phyloP scores from a whole-genome alignment of 2,329 filamentous ascomycete species.

The Rachicladosporium sp. region DNA sequence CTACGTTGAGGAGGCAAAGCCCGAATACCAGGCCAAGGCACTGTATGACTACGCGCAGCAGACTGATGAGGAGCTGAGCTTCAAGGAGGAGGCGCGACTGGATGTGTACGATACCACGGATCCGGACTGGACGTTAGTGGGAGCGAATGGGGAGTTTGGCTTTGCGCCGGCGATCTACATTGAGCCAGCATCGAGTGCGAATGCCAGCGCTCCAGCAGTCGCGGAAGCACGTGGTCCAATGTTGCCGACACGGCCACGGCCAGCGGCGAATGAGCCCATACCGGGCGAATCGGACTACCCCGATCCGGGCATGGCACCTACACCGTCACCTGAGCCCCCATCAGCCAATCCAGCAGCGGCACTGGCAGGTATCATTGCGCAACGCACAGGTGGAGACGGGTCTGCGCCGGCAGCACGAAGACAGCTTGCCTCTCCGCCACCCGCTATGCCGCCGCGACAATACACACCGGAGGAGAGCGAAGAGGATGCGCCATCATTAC shows the following conservation, averaged over 20 bases:
- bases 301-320: slow-evolving; percentile 21
- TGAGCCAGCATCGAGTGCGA: slow-evolving; percentile 47
- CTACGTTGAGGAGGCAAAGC: slow-evolving; percentile 75
- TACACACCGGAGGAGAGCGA: slow-evolving; percentile 58
- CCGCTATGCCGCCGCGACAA: slow-evolving; percentile 40
- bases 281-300: slow-evolving; percentile 30
- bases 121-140: slow-evolving; percentile 92
- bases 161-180: slow-evolving; percentile 97
- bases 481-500: slow-evolving; percentile 52
- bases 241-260: slow-evolving; percentile 27
- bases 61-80: slow-evolving; percentile 95
- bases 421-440: slow-evolving; percentile 37
- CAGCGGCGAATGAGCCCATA: slow-evolving; percentile 24
- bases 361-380: slow-evolving; percentile 41
- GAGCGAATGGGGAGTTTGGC: slow-evolving; percentile 71
- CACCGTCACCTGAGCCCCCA: slow-evolving; percentile 21
- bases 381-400: slow-evolving; percentile 29
- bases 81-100: slow-evolving; percentile 74
- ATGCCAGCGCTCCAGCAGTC: slow-evolving; percentile 26
- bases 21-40: slow-evolving; percentile 64
- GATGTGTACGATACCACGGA: slow-evolving; percentile 83
- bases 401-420: slow-evolving; percentile 11
- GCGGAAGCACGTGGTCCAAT: slow-evolving; percentile 17
- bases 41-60: slow-evolving; percentile 96
- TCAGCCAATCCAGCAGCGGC: slow-evolving; percentile 44